Base-by-base conservation (phyloP, 140 eudicot genomes). In the Bidens hawaiensis region DNA sequence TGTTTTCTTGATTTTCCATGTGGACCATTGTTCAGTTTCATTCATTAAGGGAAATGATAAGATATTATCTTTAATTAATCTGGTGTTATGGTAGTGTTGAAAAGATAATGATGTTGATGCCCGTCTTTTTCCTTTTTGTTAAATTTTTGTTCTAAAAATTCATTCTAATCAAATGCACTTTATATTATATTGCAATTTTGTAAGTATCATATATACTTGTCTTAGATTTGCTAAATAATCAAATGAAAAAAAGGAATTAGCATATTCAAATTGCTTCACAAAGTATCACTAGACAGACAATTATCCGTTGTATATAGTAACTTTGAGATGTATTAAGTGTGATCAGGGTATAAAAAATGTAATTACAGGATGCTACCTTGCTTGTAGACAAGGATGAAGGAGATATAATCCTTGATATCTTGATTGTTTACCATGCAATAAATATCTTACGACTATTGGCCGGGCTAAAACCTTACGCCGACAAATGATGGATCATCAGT, bases 1-100 rank as follows among this genome's bases (percentile, higher is more conserved):
- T 61, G 47, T 70, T 38, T 16, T 71, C 17, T 49, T 40, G 66
- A 60, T 36, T 23, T 14, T 40, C 3, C 19, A 18, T 30, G 65
- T 58, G 27, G 47, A 15, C 12, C 38, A n/a, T 7, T 62, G 7
- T 43, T 26, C 8, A 62, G 42, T 60, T 23, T 14, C 21, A 6
- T 60, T 60, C 31, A 11, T 59, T 59, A 41, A 41, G 4, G 34
- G 5, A 60, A 3, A 49, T 8, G 11, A 5, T 18, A 18, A 2
- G 25, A 12, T 15, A 15, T 23, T 15, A 45, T 18, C 21, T 3
- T 6, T 45, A 15, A 23, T 22, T 21, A n/a, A 50, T 50, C 16
- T 22, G 30, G 31, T 12, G 8, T 12, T 21, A 4, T 50, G 57
- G 5, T 21, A 50, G 6, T 4, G 41, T 14, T 12, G 6, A 26